These are phyloP conservation scores for Prillingera fragicola DNA, from an alignment of 1,284 basidiomycete genomes.

Conservation along the genomic window DNA sequence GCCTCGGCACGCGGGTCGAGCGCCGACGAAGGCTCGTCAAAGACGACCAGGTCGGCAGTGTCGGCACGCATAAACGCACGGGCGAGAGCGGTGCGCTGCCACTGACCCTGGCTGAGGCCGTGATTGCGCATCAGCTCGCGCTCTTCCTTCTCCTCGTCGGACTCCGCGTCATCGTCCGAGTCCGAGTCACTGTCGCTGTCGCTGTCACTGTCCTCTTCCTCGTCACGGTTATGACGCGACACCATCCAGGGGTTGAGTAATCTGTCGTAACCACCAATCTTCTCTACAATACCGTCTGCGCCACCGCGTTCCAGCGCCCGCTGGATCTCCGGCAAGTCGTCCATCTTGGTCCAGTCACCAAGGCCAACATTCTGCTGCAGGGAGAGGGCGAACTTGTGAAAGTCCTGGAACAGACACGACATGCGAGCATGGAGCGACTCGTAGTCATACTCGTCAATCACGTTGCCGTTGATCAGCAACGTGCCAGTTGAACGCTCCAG, in stretches of 20 bases:
- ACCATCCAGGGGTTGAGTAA: no score
- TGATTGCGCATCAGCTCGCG: conserved; percentile 7
- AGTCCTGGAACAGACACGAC: conserved; percentile 74
- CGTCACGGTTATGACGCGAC: no score
- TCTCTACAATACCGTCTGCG: conserved; percentile 49
- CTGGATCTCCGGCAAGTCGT: conserved; percentile 51
- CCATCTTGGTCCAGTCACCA: conserved; percentile 54
- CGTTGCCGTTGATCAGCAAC: conserved; percentile 61
- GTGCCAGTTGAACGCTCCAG: conserved; percentile 58
- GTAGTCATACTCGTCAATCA: conserved; percentile 60
- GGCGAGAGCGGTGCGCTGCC: conserved; percentile 76
- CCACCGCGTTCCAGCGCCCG: conserved; percentile 62
- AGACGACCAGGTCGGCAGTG: conserved; percentile 67
- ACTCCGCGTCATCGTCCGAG: conserved; percentile 1
- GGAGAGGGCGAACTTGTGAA: conserved; percentile 67
- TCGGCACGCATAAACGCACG: conserved; percentile 75
- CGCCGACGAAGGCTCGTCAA: conserved; percentile 59
- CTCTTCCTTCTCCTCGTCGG: conserved; percentile 9
- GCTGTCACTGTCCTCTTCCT: neutral
- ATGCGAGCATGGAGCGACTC: conserved; percentile 64
- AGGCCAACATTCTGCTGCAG: conserved; percentile 71
- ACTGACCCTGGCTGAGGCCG: conserved; percentile 52
- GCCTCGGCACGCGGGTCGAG: conserved; percentile 74
- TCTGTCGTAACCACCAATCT: no score
- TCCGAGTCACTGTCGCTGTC: neutral